A percentile compares a stretch with the other conserved stretches of the same genome.
These are phyloP conservation scores for Mycosphaerella sp. DNA, from an alignment of 2,329 filamentous ascomycete species.

Conservation along the genomic window DNA sequence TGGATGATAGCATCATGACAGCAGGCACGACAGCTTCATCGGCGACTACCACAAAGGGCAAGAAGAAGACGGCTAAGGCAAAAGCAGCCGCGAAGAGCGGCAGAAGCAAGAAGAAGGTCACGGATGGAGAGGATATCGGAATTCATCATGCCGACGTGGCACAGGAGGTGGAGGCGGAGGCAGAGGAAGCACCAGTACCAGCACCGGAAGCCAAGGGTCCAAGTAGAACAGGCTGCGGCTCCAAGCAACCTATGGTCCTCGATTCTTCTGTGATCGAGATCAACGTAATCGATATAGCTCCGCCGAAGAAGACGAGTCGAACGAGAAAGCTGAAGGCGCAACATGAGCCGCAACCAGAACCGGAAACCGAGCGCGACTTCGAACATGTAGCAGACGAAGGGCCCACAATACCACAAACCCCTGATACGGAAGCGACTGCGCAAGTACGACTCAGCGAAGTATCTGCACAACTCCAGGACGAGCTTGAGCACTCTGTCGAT, in stretches of 20 bases:
- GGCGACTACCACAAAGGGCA: conserved; percentile 29
- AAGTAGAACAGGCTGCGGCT: conserved; percentile 21
- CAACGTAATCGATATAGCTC: conserved; percentile 22
- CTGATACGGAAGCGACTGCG: conserved; percentile 12
- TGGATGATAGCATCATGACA: conserved; percentile 54
- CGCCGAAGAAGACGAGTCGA: conserved; percentile 29
- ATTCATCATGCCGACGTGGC: conserved; percentile 19
- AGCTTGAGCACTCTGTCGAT: conserved; percentile 31
- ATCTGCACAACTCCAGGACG: conserved; percentile 29
- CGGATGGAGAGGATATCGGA: conserved; percentile 15
- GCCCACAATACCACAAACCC: conserved; percentile 16
- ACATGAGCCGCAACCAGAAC: conserved; percentile 23
- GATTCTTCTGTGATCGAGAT: conserved; percentile 29
- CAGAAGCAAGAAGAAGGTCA: conserved; percentile 23
- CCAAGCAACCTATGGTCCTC: conserved; percentile 22
- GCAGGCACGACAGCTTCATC: conserved; percentile 39
- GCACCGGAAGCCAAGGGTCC: conserved; percentile 17
- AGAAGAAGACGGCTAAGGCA: conserved; percentile 36
- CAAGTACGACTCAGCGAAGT: conserved; percentile 24
- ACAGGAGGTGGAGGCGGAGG: conserved; percentile 12
- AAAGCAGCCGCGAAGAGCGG: conserved; percentile 45
- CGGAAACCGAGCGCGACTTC: conserved; percentile 11
- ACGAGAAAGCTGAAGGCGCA: conserved; percentile 30
- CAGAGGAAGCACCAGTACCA: conserved; percentile 14
- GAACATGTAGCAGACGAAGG: conserved; percentile 17